Percentiles rank a stretch among this genome's conserved stretches.
Conservation (phyloP, 225 moss, liverwort and hornwort species). For the Takakia lepidozioides region DNA sequence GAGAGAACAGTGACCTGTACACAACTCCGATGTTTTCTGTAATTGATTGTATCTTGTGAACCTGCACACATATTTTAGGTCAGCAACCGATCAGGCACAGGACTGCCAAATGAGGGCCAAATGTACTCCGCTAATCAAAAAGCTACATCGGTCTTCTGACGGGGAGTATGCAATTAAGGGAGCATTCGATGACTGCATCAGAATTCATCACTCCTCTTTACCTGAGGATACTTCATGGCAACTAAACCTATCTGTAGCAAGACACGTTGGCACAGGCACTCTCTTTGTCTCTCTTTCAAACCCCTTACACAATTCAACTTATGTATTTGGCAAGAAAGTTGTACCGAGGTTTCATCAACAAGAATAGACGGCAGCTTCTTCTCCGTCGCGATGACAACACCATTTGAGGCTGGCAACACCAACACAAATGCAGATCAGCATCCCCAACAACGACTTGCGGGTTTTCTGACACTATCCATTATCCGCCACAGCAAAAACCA, state of each 20-base stretch:
- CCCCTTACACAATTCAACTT: no score
- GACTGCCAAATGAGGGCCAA: no score
- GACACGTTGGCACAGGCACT: no score
- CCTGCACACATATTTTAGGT: slow-evolving; percentile 23
- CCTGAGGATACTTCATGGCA: neutral
- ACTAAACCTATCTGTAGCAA: no score
- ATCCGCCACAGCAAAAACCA: no score
- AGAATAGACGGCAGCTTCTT: slow-evolving; percentile 94
- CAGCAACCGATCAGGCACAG: neutral
- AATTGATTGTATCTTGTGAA: slow-evolving; percentile 88
- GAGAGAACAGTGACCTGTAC: slow-evolving; percentile 77
- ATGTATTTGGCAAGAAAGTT: no score
- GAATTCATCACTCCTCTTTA: neutral
- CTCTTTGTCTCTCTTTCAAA: no score
- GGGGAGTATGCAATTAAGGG: no score
- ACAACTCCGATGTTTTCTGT: slow-evolving; percentile 96
- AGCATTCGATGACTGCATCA: no score
- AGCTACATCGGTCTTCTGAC: no score
- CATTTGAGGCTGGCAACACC: slow-evolving; percentile 61
- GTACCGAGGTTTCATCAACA: slow-evolving; percentile 79
- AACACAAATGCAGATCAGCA: slow-evolving; percentile 2
- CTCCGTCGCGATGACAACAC: slow-evolving; percentile 86
- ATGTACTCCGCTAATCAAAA: no score
- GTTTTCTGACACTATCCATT: neutral
- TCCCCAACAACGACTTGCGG: neutral